Evolutionary conservation across 305 asterid species (phyloP).

Genomic region (Fraxinus ornus): DNA sequence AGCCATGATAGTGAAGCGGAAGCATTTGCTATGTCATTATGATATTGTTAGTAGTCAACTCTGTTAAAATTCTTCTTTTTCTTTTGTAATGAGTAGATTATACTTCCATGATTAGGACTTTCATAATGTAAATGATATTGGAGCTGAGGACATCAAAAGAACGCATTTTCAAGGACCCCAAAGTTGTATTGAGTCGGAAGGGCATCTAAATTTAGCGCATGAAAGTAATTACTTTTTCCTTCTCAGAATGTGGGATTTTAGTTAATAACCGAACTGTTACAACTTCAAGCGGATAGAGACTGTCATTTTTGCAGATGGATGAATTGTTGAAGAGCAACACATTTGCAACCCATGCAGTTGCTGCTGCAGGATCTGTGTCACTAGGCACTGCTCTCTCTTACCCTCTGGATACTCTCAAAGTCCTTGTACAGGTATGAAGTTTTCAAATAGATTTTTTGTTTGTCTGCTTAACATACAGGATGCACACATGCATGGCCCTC

Average conservation of each 20-base stretch:
- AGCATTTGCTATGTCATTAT: neutral
- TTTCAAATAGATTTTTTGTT: conserved; percentile 6
- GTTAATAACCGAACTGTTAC: neutral
- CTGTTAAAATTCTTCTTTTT: too few species aligned
- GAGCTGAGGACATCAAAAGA: neutral
- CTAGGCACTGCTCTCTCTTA: conserved; percentile 55
- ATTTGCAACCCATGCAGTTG: conserved; percentile 62
- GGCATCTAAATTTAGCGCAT: neutral
- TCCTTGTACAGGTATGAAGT: conserved; percentile 61
- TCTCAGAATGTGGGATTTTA: neutral
- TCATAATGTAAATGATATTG: neutral
- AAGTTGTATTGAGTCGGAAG: neutral
- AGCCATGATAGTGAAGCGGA: neutral
- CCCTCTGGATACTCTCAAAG: conserved; percentile 87
- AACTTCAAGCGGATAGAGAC: neutral
- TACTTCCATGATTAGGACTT: neutral
- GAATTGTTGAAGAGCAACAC: conserved; percentile 52
- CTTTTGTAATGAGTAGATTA: too few species aligned
- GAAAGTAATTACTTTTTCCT: neutral
- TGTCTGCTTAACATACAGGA: neutral
- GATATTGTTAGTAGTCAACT: neutral
- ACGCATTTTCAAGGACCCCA: neutral
- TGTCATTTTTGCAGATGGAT: conserved; percentile 44
- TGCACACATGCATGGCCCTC: neutral
- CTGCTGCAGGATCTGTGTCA: conserved; percentile 62